These are phyloP conservation scores for Puccinia triticina DNA, from an alignment of 1,284 basidiomycete genomes.

Conservation along the genomic window DNA sequence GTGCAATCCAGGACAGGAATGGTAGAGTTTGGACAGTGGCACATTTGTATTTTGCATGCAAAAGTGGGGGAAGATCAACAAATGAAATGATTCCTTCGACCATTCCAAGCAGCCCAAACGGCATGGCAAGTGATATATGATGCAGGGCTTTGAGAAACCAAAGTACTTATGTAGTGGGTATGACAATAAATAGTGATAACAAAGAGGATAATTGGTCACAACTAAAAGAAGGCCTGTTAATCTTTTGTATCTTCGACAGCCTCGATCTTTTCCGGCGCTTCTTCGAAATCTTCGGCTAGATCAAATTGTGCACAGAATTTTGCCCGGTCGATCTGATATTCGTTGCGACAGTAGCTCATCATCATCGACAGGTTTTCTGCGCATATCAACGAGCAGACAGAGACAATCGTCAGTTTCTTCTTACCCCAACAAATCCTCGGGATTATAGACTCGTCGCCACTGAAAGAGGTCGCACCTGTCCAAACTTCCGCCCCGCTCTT, in stretches of 20 bases:
- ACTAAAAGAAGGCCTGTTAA: no score
- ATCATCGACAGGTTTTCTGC: slow-evolving; percentile 33
- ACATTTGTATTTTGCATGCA: no score
- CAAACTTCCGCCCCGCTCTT: slow-evolving; percentile 48
- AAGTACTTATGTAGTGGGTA: no score
- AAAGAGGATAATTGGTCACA: no score
- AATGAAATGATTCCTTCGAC: no score
- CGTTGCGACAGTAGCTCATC: slow-evolving; percentile 36
- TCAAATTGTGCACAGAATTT: slow-evolving; percentile 42
- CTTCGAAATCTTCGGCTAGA: slow-evolving; percentile 31
- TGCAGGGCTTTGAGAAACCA: no score
- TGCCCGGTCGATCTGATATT: slow-evolving; percentile 35
- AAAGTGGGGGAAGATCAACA: no score
- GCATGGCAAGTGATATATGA: no score
- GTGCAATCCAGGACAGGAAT: no score
- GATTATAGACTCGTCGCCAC: background rate
- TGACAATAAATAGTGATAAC: no score
- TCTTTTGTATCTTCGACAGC: background rate
- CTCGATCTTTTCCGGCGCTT: slow-evolving; percentile 17
- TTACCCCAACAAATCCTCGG: background rate
- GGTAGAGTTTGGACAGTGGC: no score
- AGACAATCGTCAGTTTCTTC: background rate
- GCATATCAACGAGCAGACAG: background rate
- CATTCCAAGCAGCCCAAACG: no score
- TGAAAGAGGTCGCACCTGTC: slow-evolving; percentile 33